Evolutionary conservation across 129 eudicot species (phyloP), one percentile per base, ranked within the genome.

Genomic region (Lonicera japonica): DNA sequence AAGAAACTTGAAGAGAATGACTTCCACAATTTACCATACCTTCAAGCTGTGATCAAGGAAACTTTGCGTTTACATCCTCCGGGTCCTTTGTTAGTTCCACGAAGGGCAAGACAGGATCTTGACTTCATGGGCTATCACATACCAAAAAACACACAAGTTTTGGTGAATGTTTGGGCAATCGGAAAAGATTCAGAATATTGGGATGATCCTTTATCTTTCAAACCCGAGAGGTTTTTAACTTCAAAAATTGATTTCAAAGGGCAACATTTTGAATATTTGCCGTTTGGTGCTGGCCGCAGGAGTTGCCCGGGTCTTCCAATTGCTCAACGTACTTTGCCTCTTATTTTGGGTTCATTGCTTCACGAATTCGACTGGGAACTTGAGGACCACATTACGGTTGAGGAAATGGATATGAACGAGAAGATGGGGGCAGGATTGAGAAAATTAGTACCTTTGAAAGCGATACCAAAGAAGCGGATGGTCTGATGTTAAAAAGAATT

Each of bases 141-240:
- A n/a, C n/a, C 4, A 8, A 7, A 46, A 6, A 14, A 46, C 52
- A 46, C n/a, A 46, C 8, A 46, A 46, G 52, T 46, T 46, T 23
- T 65, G 0, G 70, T 65, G 10, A 65, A 65, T 29, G 2, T 16
- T 15, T 65, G 70, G 70, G 60, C 60, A 14, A 65, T 65, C 8
- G 70, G 46, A 5, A 18, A 60, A n/a, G n/a, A n/a, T n/a, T n/a
- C n/a, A n/a, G n/a, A n/a, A n/a, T n/a, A n/a, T n/a, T n/a, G n/a
- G n/a, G n/a, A n/a, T n/a, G n/a, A n/a, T n/a, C n/a, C n/a, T n/a
- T n/a, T n/a, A n/a, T n/a, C n/a, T n/a, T n/a, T n/a, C n/a, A n/a
- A n/a, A n/a, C n/a, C n/a, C n/a, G n/a, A n/a, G n/a, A n/a, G n/a
- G n/a, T n/a, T n/a, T n/a, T n/a, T n/a, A n/a, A n/a, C n/a, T n/a